phyloP scores from a whole-genome alignment of 2,329 filamentous ascomycete species.

The Fusarium nanum region DNA sequence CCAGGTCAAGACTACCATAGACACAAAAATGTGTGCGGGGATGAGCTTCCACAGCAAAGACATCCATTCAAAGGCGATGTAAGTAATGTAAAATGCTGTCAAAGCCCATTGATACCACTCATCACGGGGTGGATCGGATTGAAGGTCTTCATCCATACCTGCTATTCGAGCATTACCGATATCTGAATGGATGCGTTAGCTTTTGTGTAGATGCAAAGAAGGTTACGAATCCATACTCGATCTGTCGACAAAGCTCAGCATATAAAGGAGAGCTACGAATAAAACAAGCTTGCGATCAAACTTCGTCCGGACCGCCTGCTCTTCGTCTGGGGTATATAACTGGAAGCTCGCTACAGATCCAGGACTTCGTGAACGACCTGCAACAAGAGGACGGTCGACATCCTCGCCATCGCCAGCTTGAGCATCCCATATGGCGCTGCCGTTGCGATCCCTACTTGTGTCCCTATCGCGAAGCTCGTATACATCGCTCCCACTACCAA shows the following conservation, averaged over 20 bases:
- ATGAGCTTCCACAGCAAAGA: slow-evolving; percentile 69
- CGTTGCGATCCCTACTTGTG: slow-evolving; percentile 16
- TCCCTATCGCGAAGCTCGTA: slow-evolving; percentile 49
- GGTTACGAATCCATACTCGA: slow-evolving; percentile 70
- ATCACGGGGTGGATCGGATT: slow-evolving; percentile 58
- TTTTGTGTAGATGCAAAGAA: not conserved
- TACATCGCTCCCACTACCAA: slow-evolving; percentile 47
- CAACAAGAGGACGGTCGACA: slow-evolving; percentile 37
- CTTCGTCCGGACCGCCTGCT: slow-evolving; percentile 75
- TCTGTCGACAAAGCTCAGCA: slow-evolving; percentile 86
- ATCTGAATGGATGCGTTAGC: slow-evolving; percentile 53
- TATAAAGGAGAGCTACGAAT: slow-evolving; percentile 84
- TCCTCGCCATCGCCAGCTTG: slow-evolving; percentile 37
- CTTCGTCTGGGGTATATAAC: slow-evolving; percentile 74
- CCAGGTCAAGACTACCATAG: slow-evolving; percentile 78
- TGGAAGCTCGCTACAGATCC: slow-evolving; percentile 54
- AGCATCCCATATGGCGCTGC: slow-evolving; percentile 35
- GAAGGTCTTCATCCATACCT: slow-evolving; percentile 71
- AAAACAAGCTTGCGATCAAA: slow-evolving; percentile 82
- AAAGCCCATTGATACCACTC: slow-evolving; percentile 71
- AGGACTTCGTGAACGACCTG: slow-evolving; percentile 40
- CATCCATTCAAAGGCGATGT: slow-evolving; percentile 75
- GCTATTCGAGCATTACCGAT: slow-evolving; percentile 73
- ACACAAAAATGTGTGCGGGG: slow-evolving; percentile 70
- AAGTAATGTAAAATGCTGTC: slow-evolving; percentile 70